Conservation (phyloP, 116 monocot species). For the Trichopus zeylanicus region DNA sequence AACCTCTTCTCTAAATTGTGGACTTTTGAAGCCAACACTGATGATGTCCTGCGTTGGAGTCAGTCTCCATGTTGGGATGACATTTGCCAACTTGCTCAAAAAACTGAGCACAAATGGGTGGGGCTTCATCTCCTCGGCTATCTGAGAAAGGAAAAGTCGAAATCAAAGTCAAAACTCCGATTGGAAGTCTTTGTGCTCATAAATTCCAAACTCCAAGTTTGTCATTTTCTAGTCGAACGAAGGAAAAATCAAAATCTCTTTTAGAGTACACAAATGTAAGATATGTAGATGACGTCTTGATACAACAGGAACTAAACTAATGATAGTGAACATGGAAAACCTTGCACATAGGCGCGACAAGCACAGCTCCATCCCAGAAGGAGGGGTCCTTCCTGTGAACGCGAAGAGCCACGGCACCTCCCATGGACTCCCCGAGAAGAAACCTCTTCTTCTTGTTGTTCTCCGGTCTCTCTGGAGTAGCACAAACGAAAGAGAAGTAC, state of each 20-base stretch:
- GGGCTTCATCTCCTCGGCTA: conserved; percentile 43
- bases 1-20: too few relatives aligned
- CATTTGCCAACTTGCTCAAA: conserved; percentile 14
- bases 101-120: conserved; percentile 30
- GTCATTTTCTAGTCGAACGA: too few relatives aligned
- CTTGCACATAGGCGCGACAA: conserved; percentile 80
- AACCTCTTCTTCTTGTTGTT: conserved; percentile 43
- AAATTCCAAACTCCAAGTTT: background rate
- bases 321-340: conserved; percentile 20
- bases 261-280: too few relatives aligned
- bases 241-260: too few relatives aligned
- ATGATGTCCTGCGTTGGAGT: conserved; percentile 33
- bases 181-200: background rate
- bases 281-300: too few relatives aligned
- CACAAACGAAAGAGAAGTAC: background rate
- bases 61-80: conserved; percentile 42
- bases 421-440: conserved; percentile 73
- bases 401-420: conserved; percentile 48
- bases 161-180: too few relatives aligned
- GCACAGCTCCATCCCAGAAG: conserved; percentile 51
- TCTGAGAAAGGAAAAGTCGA: conserved; percentile 17
- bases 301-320: too few relatives aligned
- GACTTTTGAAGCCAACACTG: conserved; percentile 18
- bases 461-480: conserved; percentile 27
- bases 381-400: conserved; percentile 41